Evolutionary conservation across 2,329 filamentous ascomycete species (phyloP).

Genomic region (Fusarium xylarioides): DNA sequence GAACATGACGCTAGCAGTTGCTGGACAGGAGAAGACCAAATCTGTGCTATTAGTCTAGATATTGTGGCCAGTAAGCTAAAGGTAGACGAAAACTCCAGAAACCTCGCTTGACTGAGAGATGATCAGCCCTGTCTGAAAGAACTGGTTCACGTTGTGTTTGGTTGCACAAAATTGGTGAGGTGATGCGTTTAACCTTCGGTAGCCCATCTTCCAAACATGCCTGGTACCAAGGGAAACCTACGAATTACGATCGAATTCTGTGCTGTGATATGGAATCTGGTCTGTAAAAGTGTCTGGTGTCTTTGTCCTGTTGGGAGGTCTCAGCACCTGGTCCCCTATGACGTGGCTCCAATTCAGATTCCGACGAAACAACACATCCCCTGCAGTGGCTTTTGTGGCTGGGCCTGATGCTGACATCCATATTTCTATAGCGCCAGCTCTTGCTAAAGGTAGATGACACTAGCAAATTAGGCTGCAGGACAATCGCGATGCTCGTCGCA

Average conservation of each 20-base stretch:
- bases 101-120: neutral
- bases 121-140: neutral
- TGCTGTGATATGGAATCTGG: neutral
- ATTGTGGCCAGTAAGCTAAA: neutral
- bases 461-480: neutral
- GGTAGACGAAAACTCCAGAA: neutral
- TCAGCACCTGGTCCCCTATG: neutral
- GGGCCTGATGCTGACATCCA: neutral
- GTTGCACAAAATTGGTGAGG: neutral
- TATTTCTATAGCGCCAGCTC: neutral
- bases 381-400: neutral
- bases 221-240: neutral
- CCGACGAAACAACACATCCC: neutral
- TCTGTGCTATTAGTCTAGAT: neutral
- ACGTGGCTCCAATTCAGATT: neutral
- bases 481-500: no score
- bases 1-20: neutral
- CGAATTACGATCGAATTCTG: neutral
- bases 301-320: neutral
- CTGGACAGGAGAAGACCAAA: no score
- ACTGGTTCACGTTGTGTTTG: neutral
- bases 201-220: neutral
- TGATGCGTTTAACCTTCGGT: neutral
- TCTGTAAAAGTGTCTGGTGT: neutral
- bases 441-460: neutral